phyloP scores from a whole-genome alignment of 352 stramenopile genomes.

The Plasmopara halstedii region DNA sequence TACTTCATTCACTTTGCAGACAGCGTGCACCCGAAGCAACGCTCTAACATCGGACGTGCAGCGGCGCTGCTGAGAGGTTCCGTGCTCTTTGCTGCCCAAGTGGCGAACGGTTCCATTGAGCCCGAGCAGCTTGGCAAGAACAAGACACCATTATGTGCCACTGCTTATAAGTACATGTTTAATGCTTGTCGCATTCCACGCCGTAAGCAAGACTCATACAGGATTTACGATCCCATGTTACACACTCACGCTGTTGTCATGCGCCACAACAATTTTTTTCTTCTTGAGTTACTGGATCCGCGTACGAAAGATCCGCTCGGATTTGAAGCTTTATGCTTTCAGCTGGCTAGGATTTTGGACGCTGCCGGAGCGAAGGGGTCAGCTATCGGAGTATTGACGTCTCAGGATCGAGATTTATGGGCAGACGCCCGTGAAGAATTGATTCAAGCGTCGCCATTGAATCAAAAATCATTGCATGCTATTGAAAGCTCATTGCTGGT shows the following conservation, averaged over 20 bases:
- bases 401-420: conserved; percentile 67
- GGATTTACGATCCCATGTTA: conserved; percentile 84
- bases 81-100: conserved; percentile 85
- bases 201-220: conserved; percentile 61
- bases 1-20: conserved; percentile 86
- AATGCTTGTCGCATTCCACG: conserved; percentile 91
- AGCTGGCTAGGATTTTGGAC: conserved; percentile 48
- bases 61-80: conserved; percentile 81
- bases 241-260: conserved; percentile 88
- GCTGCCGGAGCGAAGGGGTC: conserved; percentile 39
- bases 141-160: conserved; percentile 88
- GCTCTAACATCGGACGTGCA: conserved; percentile 54
- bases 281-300: conserved; percentile 42
- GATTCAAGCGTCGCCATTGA: conserved; percentile 40
- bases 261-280: conserved; percentile 74
- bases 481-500: conserved; percentile 70
- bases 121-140: conserved; percentile 86
- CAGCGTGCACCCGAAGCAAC: conserved; percentile 47
- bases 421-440: conserved; percentile 68
- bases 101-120: conserved; percentile 78
- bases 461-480: conserved; percentile 38
- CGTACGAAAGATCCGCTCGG: conserved; percentile 27
- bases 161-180: conserved; percentile 93
- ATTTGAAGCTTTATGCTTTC: conserved; percentile 52
- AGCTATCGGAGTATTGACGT: conserved; percentile 59